A percentile compares a stretch with the other conserved stretches of the same genome.
Evolutionary conservation across 169 alveolate species (phyloP).

Genomic region (Plasmodium falciparum): DNA sequence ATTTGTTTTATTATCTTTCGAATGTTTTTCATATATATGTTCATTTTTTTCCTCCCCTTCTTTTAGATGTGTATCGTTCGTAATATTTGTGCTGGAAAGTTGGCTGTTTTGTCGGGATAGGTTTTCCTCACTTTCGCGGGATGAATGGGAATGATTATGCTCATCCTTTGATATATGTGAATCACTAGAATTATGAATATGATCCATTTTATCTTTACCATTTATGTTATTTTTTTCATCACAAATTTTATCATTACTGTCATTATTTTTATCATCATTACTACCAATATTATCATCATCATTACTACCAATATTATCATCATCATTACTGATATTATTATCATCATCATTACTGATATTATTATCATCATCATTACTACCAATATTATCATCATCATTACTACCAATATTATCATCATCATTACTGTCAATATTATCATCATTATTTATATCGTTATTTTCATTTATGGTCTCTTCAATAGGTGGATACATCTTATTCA

Average conservation of each 20-base stretch:
- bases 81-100: too few species aligned
- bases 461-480: neutral
- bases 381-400: neutral
- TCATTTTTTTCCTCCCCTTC: too few species aligned
- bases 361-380: neutral
- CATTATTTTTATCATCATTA: neutral
- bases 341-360: neutral
- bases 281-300: neutral
- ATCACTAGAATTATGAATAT: neutral
- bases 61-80: too few species aligned
- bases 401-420: neutral
- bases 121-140: too few species aligned
- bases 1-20: too few species aligned
- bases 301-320: neutral
- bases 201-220: neutral
- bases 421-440: neutral
- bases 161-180: too few species aligned
- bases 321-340: neutral
- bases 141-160: too few species aligned
- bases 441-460: conserved; percentile 4
- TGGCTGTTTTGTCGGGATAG: too few species aligned
- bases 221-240: neutral
- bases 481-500: neutral
- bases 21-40: too few species aligned
- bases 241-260: neutral